Evolutionary conservation across 345 rosid species (phyloP).

Genomic region (Brassica cretica): DNA sequence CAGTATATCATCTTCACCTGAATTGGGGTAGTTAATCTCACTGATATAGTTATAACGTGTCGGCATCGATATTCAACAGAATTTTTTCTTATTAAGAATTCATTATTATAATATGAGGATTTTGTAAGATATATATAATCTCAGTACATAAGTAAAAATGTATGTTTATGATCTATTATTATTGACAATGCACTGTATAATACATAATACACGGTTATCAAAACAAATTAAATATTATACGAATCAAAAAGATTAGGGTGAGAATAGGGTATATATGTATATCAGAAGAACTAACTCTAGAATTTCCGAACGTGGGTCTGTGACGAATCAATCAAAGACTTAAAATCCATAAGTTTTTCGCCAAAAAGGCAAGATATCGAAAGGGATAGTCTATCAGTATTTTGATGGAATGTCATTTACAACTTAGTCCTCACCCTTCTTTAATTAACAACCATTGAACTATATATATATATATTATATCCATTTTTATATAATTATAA

Average conservation of each 20-base stretch:
- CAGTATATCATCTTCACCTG: not conserved
- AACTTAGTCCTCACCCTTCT: not conserved
- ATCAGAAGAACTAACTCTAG: not conserved
- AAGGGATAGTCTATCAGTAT: slow-evolving; percentile 20
- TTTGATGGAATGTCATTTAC: slow-evolving; percentile 1
- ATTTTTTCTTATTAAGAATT: not conserved
- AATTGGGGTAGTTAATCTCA: not conserved
- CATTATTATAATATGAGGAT: not conserved
- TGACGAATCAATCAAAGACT: not conserved
- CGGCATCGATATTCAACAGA: not conserved
- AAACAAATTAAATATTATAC: not conserved
- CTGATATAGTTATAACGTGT: not conserved
- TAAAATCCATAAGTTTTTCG: not conserved
- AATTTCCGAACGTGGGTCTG: not conserved
- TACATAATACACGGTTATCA: not conserved
- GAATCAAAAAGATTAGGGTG: not conserved
- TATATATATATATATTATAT: not conserved
- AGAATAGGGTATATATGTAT: not conserved
- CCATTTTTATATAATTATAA: no score
- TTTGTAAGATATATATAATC: not conserved
- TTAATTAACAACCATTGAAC: not conserved
- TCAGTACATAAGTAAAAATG: not conserved
- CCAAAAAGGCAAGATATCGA: slow-evolving; percentile 22
- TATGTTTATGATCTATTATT: not conserved
- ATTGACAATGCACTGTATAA: not conserved